Evolutionary conservation across 2,329 filamentous ascomycete genomes (phyloP).

Genomic region (Pyrenochaeta sp.): DNA sequence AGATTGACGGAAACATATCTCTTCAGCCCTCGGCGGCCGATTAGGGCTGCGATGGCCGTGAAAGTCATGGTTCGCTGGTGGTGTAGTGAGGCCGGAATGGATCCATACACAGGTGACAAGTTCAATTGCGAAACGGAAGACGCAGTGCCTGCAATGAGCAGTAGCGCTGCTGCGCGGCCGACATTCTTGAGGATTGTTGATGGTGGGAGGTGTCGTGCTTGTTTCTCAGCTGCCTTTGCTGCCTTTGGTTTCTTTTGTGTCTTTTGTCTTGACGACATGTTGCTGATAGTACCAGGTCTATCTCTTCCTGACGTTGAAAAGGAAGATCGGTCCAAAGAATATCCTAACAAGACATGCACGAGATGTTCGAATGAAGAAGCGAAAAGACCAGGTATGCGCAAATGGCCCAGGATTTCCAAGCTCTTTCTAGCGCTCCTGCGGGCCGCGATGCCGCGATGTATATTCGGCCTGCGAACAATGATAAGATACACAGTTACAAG

Average conservation of each 20-base stretch:
- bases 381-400: slow-evolving; percentile 25
- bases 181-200: slow-evolving; percentile 41
- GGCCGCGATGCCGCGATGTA: slow-evolving; percentile 31
- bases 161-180: slow-evolving; percentile 51
- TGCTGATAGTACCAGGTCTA: slow-evolving; percentile 10
- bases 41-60: slow-evolving; percentile 76
- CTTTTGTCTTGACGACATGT: slow-evolving; percentile 46
- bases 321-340: neutral
- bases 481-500: slow-evolving; percentile 7
- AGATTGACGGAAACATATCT: slow-evolving; percentile 59
- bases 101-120: slow-evolving; percentile 87
- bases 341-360: neutral
- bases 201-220: slow-evolving; percentile 31
- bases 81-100: slow-evolving; percentile 76
- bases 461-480: slow-evolving; percentile 31
- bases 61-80: slow-evolving; percentile 73
- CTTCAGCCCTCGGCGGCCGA: slow-evolving; percentile 67
- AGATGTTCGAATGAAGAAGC: neutral
- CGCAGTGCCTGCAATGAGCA: slow-evolving; percentile 68
- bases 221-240: slow-evolving; percentile 33
- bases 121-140: slow-evolving; percentile 77
- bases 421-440: slow-evolving; percentile 21
- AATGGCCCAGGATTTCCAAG: slow-evolving; percentile 18
- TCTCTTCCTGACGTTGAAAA: neutral
- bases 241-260: slow-evolving; percentile 47